These are phyloP conservation scores for Xylaria telfairii DNA, from an alignment of 495 filamentous ascomycete genomes.

Conservation along the genomic window DNA sequence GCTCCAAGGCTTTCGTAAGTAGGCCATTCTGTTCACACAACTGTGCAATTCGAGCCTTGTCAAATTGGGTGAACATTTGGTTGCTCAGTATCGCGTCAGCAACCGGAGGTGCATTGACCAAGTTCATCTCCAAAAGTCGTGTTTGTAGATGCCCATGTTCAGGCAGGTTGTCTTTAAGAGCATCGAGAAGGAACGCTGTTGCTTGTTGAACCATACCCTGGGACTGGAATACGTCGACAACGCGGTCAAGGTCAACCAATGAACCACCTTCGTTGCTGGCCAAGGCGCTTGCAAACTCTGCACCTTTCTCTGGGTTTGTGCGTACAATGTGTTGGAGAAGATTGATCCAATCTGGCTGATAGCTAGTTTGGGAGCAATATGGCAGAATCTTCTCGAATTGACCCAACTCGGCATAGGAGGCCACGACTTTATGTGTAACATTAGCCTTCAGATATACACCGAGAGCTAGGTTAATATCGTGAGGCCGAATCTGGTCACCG, in stretches of 20 bases:
- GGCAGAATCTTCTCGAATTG: slow-evolving; percentile 95
- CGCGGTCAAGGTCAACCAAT: slow-evolving; percentile 90
- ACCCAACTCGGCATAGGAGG: slow-evolving; percentile 91
- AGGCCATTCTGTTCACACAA: slow-evolving; percentile 92
- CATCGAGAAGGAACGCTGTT: slow-evolving; percentile 95
- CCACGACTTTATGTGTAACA: slow-evolving; percentile 88
- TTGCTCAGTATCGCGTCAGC: slow-evolving; percentile 97
- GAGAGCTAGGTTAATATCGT: slow-evolving; percentile 86
- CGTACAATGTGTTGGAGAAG: slow-evolving; percentile 91
- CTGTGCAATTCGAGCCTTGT: slow-evolving; percentile 82
- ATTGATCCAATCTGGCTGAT: slow-evolving; percentile 89
- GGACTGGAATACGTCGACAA: slow-evolving; percentile 95
- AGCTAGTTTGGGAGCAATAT: slow-evolving; percentile 81
- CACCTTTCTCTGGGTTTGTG: slow-evolving; percentile 90
- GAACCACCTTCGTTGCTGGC: slow-evolving; percentile 85
- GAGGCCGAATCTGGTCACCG: slow-evolving; percentile 88
- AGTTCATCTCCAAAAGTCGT: slow-evolving; percentile 95
- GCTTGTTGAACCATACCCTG: slow-evolving; percentile 98
- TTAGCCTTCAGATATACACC: slow-evolving; percentile 87
- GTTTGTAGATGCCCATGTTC: slow-evolving; percentile 95
- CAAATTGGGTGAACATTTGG: slow-evolving; percentile 96
- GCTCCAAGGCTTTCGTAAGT: slow-evolving; percentile 88
- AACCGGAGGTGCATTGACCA: slow-evolving; percentile 94
- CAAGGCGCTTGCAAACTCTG: slow-evolving; percentile 88
- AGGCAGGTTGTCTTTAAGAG: slow-evolving; percentile 89